Base-by-base conservation (phyloP, 805 yeast genomes). In the Wickerhamiella nectarea region DNA sequence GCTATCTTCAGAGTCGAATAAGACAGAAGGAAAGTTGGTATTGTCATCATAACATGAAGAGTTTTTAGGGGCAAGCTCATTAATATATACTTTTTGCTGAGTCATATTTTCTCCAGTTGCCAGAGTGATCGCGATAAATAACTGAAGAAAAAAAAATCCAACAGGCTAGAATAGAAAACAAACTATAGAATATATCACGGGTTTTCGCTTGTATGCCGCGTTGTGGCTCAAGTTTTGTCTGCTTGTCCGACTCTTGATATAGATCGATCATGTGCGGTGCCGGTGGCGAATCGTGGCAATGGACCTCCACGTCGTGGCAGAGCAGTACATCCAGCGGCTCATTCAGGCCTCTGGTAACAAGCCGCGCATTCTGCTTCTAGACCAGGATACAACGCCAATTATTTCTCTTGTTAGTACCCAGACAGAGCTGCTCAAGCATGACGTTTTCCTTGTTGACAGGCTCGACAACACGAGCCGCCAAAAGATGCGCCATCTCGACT, bases 331-430 rank as follows among this genome's bases (percentile, higher is more conserved):
- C 43, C 58, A 61, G 46, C 58, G 65, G 46, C 52, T 68, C 45
- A 54, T 68, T 11, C 50, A 48, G 3, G 55, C 44, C 25, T 54
- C 51, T 34, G 64, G 61, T n/a, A 55, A 59, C 41, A 60, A 57
- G 48, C 77, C 87, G 46, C 75, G 75, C 50, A 94, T 87, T 22
- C 67, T 91, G 29, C 67, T 91, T 33, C 69, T 91, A 45, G 98
- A 91, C 57, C 66, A 72, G 41, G 69, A 70, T 50, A 89, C 98
- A 2, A 82, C 93, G 5, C 70, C 86, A 0, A 76, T 86, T 19
- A 74, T 91, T 18, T 85, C 96, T n/a, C 70, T 91, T 72, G 76
- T 81, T 52, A 75, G 93, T 22, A 81, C 95, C 2, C 98, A 91
- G 58, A 78, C 93, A 2, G 81, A 78, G 45, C 68, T 91, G 36